Evolutionary conservation across 176 grass and related monocot genomes (phyloP).

Genomic region (Bolboschoenus planiculmis): DNA sequence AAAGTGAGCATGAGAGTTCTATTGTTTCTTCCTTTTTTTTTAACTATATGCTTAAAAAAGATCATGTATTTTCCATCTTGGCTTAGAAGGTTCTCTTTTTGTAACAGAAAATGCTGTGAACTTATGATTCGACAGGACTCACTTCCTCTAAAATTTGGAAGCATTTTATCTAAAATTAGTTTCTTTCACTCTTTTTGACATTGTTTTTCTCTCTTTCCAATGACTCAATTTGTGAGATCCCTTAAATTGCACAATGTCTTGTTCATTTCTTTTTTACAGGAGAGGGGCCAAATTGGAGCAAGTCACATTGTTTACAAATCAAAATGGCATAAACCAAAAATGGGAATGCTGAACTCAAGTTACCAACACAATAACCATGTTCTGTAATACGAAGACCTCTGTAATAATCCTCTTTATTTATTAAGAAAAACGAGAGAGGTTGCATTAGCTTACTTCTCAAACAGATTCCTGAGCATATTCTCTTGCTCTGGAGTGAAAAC

Average conservation of each 20-base stretch:
- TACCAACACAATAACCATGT: not conserved
- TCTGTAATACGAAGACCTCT: not conserved
- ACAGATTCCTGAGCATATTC: conserved; percentile 50
- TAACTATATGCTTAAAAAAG: not conserved
- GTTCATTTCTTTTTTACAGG: not conserved
- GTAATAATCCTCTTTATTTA: not conserved
- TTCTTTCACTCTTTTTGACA: not conserved
- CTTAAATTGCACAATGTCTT: not conserved
- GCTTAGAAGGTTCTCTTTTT: not conserved
- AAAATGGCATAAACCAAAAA: not conserved
- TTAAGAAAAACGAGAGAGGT: conserved; percentile 18
- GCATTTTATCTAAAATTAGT: not conserved
- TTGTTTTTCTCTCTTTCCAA: not conserved
- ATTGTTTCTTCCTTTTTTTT: not conserved
- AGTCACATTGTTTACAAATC: not conserved
- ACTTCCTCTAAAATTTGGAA: not conserved
- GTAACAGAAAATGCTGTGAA: not conserved
- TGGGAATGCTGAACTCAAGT: not conserved
- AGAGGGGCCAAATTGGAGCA: not conserved
- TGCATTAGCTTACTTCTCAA: conserved; percentile 54
- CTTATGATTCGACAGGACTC: not conserved
- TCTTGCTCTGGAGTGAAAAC: conserved; percentile 69
- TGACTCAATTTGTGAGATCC: not conserved
- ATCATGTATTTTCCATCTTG: not conserved
- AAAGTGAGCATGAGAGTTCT: conserved; percentile 5